Base-by-base conservation (phyloP, 1,139 yeast genomes). In the Geotrichum australiense region DNA sequence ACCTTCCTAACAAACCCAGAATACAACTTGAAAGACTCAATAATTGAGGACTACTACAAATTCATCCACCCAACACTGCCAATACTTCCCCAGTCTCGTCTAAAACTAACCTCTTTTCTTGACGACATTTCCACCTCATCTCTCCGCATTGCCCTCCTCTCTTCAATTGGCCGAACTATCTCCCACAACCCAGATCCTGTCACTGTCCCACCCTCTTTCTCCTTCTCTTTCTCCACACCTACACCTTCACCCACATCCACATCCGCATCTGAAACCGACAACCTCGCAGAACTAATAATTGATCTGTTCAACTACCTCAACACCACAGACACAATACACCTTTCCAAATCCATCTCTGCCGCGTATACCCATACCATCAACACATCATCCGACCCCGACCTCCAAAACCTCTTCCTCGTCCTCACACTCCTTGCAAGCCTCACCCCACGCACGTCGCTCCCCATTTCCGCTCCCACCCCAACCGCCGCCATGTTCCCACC, bases 41-140 rank as follows among this genome's bases (percentile, higher is more conserved):
- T 52, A 31, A 54, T 66, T 32, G 67, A 62, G 48, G 49, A 54
- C 22, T 66, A 66, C 47, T 66, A 65, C 49, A 57, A 58, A 45
- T 52, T 54, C 29, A 56, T 65, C 41, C 70, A 66, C 46, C 66
- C 67, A 6, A 52, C 61, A n/a, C 52, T 66, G 41, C 71, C 71
- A 4, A 47, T 66, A 20, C 55, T 66, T 31, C 66, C 68, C 3
- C 59, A 62, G 25, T 53, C 60, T 24, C 54, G 56, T 21, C 52
- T 55, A 7, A 57, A 58, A 34, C 55, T 64, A 19, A 51, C 58
- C 22, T 50, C 53, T n/a, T 50, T 62, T 34, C 49, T 66, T 32
- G 26, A 31, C 4, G n/a, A 8, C 4, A 4, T 19, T 10, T 11
- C 11, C 29, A 11, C 24, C n/a, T 8, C 4, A 11, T 7, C 8